phyloP scores from a whole-genome alignment of 208 protist genomes.

The Acanthamoeba divionensis region DNA sequence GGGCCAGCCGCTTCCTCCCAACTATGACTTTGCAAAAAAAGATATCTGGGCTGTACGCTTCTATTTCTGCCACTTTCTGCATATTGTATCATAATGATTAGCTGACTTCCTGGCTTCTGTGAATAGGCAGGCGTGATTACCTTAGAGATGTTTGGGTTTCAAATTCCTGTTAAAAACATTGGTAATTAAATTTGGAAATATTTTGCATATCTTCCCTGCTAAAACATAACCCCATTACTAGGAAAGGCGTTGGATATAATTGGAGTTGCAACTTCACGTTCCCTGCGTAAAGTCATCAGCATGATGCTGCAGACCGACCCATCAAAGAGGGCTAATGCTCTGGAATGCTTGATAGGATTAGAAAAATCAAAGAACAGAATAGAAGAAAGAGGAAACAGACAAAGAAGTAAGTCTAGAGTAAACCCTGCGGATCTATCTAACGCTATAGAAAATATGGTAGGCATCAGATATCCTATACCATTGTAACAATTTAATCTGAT shows the following conservation, averaged over 20 bases:
- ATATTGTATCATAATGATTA: neutral
- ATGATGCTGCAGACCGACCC: neutral
- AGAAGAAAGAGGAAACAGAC: neutral
- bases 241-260: neutral
- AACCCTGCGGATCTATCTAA: no score
- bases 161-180: neutral
- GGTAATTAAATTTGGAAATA: no score
- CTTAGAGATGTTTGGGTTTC: constrained; percentile 10
- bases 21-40: constrained; percentile 14
- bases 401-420: neutral
- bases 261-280: neutral
- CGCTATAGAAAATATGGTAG: no score
- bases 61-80: neutral
- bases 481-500: no score
- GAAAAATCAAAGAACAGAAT: neutral
- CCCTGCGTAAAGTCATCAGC: neutral
- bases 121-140: neutral
- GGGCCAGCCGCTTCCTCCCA: neutral
- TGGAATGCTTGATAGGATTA: neutral
- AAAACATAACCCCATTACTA: no score
- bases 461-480: no score
- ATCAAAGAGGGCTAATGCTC: neutral
- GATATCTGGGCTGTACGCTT: constrained; percentile 33
- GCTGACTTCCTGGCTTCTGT: neutral
- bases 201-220: no score